Conservation (phyloP, 164 flowering plant genomes). For the Umbilicus rupestris region DNA sequence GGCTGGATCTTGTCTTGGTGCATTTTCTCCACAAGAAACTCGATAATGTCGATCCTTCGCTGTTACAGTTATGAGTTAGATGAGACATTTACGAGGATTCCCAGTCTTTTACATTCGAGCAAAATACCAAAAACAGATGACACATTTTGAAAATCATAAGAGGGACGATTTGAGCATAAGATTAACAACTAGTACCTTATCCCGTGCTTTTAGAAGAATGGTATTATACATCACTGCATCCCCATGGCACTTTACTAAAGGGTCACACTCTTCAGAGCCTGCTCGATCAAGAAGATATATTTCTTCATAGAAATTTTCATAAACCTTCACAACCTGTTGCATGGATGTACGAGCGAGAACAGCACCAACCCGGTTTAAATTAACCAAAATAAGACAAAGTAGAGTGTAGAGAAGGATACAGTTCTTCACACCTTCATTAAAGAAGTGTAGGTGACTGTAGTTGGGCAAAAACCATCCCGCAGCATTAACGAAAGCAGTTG, state of each 20-base stretch:
- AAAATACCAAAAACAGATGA: background rate
- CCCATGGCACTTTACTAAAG: slow-evolving; percentile 10
- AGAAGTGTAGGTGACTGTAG: slow-evolving; percentile 40
- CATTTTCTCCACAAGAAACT: slow-evolving; percentile 60
- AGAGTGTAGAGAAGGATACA: background rate
- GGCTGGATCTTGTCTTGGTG: slow-evolving; percentile 55
- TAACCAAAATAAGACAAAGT: background rate
- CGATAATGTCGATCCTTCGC: slow-evolving; percentile 69
- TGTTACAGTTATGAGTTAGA: slow-evolving; percentile 20
- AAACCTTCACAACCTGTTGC: slow-evolving; percentile 38
- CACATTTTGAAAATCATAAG: background rate
- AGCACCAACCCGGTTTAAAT: background rate
- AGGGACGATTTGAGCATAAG: background rate
- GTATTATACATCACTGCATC: slow-evolving; percentile 61
- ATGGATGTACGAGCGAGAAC: slow-evolving; percentile 6
- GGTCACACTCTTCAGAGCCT: slow-evolving; percentile 26
- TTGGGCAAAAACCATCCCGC: slow-evolving; percentile 55
- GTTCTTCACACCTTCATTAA: slow-evolving; percentile 51
- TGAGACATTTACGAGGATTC: background rate
- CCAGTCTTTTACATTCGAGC: no score
- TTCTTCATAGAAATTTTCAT: slow-evolving; percentile 47
- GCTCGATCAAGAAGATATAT: slow-evolving; percentile 49
- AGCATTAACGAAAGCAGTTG: slow-evolving; percentile 72
- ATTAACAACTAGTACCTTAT: slow-evolving; percentile 32
- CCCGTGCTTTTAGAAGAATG: slow-evolving; percentile 41